Conservation (phyloP, 2,329 filamentous ascomycete genomes). For the Fusarium sp. region DNA sequence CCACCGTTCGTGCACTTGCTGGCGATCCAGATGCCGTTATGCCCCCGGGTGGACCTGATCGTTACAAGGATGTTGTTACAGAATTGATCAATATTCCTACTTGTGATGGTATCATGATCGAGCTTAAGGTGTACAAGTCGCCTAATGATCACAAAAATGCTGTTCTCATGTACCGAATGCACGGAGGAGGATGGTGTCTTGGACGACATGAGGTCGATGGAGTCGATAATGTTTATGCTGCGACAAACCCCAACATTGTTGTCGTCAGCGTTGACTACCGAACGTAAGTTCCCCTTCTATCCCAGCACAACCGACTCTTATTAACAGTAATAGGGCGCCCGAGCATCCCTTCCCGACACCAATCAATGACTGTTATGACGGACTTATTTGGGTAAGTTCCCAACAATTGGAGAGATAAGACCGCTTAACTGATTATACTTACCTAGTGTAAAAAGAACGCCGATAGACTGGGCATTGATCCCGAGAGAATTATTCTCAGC, state of each 20-base stretch:
- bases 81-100: constrained; percentile 32
- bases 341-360: constrained; percentile 43
- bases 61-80: constrained; percentile 25
- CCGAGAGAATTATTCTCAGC: constrained; percentile 38
- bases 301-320: fast-evolving
- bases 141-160: constrained; percentile 17
- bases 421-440: neutral
- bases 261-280: constrained; percentile 46
- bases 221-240: constrained; percentile 42
- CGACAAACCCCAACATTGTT: constrained; percentile 28
- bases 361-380: constrained; percentile 43
- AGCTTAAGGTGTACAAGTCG: constrained; percentile 42
- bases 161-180: constrained; percentile 44
- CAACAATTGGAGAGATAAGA: neutral
- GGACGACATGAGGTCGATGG: constrained; percentile 46
- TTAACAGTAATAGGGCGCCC: constrained; percentile 29
- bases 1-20: constrained; percentile 1
- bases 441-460: constrained; percentile 42
- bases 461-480: constrained; percentile 26
- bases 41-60: constrained; percentile 34
- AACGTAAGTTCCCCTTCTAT: constrained; percentile 10
- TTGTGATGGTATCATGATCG: constrained; percentile 35
- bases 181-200: constrained; percentile 46
- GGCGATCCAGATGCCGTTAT: constrained; percentile 39
- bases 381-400: constrained; percentile 40